These are phyloP conservation scores for Didymella exigua DNA, from an alignment of 2,329 filamentous ascomycete genomes.

Conservation along the genomic window DNA sequence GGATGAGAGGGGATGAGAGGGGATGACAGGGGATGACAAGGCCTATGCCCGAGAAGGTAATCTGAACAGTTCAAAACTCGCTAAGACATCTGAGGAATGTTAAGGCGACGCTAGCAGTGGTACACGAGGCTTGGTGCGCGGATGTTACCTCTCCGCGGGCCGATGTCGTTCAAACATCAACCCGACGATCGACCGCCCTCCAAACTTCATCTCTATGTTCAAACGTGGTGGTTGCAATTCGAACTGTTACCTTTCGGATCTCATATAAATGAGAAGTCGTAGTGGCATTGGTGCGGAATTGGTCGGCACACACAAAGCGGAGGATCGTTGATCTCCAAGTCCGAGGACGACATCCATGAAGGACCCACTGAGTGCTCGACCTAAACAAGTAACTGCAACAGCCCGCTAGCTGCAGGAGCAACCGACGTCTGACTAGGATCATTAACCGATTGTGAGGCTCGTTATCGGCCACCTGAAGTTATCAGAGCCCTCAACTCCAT, in stretches of 20 bases:
- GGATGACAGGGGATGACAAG: not conserved
- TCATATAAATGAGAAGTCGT: too few species aligned
- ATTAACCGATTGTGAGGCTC: not conserved
- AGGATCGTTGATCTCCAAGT: not conserved
- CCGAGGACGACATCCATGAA: not conserved
- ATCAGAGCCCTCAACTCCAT: constrained; percentile 5
- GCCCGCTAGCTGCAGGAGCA: constrained; percentile 12
- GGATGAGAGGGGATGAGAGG: not conserved
- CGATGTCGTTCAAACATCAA: not conserved
- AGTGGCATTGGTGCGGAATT: not conserved
- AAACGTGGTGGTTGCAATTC: too few species aligned
- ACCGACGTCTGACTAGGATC: constrained; percentile 8
- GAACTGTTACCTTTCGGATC: too few species aligned
- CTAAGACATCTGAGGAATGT: constrained; percentile 20
- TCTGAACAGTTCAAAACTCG: constrained; percentile 26
- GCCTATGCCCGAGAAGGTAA: constrained; percentile 20
- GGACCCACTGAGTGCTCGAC: constrained; percentile 3
- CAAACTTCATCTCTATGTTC: not conserved
- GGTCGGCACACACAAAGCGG: not conserved
- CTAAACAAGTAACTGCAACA: constrained; percentile 15
- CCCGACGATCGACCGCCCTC: not conserved
- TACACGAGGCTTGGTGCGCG: constrained; percentile 13
- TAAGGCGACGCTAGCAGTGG: constrained; percentile 18
- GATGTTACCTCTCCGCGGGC: constrained; percentile 21
- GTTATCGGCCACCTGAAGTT: constrained; percentile 1